These are phyloP conservation scores for Phytophthora hybrid DNA, from an alignment of 352 stramenopile species.

Conservation along the genomic window DNA sequence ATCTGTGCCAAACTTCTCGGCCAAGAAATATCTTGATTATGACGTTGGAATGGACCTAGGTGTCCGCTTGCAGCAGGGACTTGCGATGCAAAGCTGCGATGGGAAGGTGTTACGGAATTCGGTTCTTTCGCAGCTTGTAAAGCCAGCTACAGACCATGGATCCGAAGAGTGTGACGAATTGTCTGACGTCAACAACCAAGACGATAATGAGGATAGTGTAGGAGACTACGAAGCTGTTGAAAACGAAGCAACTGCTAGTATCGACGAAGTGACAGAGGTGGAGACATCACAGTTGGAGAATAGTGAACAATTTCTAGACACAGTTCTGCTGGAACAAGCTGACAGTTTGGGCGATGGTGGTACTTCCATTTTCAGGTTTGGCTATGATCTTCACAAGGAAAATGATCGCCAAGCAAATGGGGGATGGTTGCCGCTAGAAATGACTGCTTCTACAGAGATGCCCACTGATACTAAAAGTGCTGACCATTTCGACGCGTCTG, in stretches of 20 bases:
- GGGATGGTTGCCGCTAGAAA: background rate
- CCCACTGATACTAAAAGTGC: background rate
- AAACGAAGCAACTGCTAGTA: background rate
- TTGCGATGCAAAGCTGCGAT: conserved; percentile 36
- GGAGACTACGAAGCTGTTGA: background rate
- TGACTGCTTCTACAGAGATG: background rate
- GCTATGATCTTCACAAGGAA: background rate
- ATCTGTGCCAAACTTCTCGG: conserved; percentile 20
- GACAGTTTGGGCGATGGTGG: background rate
- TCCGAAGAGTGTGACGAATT: background rate
- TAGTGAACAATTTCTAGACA: background rate
- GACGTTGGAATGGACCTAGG: conserved; percentile 7
- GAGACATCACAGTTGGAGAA: background rate
- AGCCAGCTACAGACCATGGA: conserved; percentile 3
- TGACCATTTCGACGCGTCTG: background rate
- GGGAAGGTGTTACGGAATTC: conserved; percentile 25
- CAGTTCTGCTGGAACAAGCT: background rate
- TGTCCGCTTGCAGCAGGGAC: background rate
- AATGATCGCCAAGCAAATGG: background rate
- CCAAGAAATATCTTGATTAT: background rate
- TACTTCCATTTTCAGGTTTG: background rate
- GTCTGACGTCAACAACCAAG: background rate
- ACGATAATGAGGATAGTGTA: background rate
- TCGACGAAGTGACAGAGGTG: background rate
- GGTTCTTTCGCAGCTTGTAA: background rate